Evolutionary conservation across 495 filamentous ascomycete species (phyloP).

Genomic region (Trichocladium uniseriatum): DNA sequence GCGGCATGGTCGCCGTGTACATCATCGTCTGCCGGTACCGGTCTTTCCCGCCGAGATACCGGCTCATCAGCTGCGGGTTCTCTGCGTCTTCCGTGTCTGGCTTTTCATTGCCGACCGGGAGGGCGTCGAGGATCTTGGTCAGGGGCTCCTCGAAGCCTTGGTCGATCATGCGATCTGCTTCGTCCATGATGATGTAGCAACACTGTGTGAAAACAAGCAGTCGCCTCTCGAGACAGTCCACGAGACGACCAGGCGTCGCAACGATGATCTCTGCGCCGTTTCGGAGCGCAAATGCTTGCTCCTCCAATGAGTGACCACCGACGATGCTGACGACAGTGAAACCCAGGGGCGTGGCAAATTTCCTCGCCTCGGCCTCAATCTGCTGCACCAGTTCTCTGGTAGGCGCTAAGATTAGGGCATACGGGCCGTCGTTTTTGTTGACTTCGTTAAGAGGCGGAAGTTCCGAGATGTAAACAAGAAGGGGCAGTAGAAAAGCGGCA

Average conservation of each 20-base stretch:
- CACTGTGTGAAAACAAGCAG: slow-evolving; percentile 89
- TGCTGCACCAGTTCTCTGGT: slow-evolving; percentile 99
- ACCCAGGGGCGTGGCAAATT: slow-evolving; percentile 83
- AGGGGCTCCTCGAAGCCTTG: slow-evolving; percentile 96
- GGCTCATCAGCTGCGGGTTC: slow-evolving; percentile 72
- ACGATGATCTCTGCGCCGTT: slow-evolving; percentile 98
- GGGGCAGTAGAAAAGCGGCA: slow-evolving; percentile 84
- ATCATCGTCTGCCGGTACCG: slow-evolving; percentile 99
- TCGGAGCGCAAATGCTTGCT: slow-evolving; percentile 87
- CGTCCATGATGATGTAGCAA: slow-evolving; percentile 95
- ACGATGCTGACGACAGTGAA: slow-evolving; percentile 97
- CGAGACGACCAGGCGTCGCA: slow-evolving; percentile 90
- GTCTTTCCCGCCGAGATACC: slow-evolving; percentile 71
- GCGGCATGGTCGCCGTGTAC: slow-evolving; percentile 99
- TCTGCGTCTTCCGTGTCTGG: slow-evolving; percentile 93
- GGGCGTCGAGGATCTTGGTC: slow-evolving; percentile 96
- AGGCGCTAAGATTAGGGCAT: slow-evolving; percentile 90
- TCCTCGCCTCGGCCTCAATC: slow-evolving; percentile 89
- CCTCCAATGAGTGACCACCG: slow-evolving; percentile 90
- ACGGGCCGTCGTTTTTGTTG: slow-evolving; percentile 93
- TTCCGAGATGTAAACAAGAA: slow-evolving; percentile 95
- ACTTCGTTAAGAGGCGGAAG: slow-evolving; percentile 75
- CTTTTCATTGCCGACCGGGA: slow-evolving; percentile 92
- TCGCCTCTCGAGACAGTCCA: slow-evolving; percentile 92
- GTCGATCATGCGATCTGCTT: slow-evolving; percentile 99